Percentiles rank a stretch among this genome's conserved stretches.
Evolutionary conservation across 2,329 filamentous ascomycete genomes (phyloP).

Genomic region (Scytalidium lignicola): DNA sequence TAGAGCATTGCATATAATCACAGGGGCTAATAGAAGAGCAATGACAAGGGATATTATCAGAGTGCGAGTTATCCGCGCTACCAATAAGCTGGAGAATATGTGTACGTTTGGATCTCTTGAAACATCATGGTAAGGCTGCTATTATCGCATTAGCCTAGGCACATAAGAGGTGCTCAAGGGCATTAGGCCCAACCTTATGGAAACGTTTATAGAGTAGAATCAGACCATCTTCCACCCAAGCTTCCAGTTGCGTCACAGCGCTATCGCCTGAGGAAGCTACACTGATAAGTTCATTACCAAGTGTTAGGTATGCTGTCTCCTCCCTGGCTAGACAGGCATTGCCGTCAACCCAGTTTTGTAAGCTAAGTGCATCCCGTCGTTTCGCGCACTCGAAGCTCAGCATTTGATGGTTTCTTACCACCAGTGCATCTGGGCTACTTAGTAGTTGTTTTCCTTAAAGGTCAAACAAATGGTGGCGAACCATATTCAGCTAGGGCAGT

Average conservation of each 20-base stretch:
- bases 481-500: slow-evolving; percentile 2
- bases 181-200: no score
- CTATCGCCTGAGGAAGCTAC: background rate
- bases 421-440: slow-evolving; percentile 1
- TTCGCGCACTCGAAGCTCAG: background rate
- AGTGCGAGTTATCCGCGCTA: background rate
- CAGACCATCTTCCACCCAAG: background rate
- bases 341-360: slow-evolving; percentile 8
- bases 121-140: background rate
- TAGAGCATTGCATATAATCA: background rate
- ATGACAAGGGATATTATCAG: background rate
- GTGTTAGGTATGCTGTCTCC: slow-evolving; percentile 5
- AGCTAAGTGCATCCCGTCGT: slow-evolving; percentile 6
- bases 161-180: no score
- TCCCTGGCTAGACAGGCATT: slow-evolving; percentile 4
- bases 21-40: background rate
- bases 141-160: background rate
- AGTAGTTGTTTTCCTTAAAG: no score
- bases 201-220: no score
- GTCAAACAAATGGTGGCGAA: no score
- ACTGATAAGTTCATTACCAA: background rate
- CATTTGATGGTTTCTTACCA: background rate
- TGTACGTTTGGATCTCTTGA: background rate
- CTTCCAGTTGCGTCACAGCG: no score
- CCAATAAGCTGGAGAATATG: background rate